Conservation (phyloP, 768 basidiomycete species). For the Daedaleopsis sinensis region DNA sequence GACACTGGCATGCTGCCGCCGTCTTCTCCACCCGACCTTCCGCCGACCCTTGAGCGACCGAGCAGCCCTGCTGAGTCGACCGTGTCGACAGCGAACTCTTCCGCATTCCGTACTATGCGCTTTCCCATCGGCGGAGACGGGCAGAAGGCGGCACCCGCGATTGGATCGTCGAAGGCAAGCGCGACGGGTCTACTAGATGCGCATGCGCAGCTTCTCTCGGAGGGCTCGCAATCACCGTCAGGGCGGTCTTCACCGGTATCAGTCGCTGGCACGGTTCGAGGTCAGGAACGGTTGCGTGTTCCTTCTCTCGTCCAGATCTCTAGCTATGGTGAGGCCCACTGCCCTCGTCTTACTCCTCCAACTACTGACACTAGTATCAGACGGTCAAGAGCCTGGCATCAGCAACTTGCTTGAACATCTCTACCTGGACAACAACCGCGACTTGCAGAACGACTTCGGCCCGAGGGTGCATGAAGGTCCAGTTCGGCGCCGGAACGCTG, state of each 20-base stretch:
- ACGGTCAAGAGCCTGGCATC: constrained; percentile 89
- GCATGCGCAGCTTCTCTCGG: constrained; percentile 65
- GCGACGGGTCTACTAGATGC: constrained; percentile 84
- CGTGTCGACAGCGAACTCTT: constrained; percentile 70
- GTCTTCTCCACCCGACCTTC: constrained; percentile 28
- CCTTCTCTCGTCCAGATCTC: constrained; percentile 65
- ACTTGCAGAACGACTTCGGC: constrained; percentile 90
- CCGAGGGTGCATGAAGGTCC: constrained; percentile 85
- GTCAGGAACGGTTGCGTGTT: constrained; percentile 47
- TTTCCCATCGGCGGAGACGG: constrained; percentile 77
- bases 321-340: constrained; percentile 60
- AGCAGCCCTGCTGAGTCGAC: constrained; percentile 85
- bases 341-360: not conserved
- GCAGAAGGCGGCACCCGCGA: constrained; percentile 86
- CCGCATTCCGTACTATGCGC: constrained; percentile 52
- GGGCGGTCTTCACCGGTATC: constrained; percentile 80
- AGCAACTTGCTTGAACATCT: constrained; percentile 87
- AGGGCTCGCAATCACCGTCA: constrained; percentile 71
- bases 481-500: constrained; percentile 72
- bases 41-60: constrained; percentile 54
- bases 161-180: constrained; percentile 84
- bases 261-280: constrained; percentile 56
- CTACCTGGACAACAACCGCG: constrained; percentile 84
- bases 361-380: constrained; percentile 39
- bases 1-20: constrained; percentile 18